Evolutionary conservation across 1,284 basidiomycete species (phyloP), one percentile per base, ranked within the genome.

Genomic region (Apiotrichum domesticum): DNA sequence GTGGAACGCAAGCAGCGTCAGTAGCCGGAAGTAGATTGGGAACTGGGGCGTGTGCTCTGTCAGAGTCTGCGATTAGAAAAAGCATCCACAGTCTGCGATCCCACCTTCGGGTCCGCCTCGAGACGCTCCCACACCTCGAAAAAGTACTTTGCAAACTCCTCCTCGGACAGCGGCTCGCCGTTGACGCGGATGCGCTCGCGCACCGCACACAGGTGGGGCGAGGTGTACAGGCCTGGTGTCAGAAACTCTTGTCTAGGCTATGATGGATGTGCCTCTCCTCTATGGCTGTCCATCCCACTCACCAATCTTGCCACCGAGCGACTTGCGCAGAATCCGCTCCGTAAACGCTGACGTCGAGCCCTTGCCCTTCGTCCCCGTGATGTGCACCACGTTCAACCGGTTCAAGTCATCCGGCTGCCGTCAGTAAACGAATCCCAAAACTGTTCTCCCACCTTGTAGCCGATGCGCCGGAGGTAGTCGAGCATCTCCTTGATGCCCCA

Each of bases 301-400:
- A 69, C 70, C 71, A 35, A 73, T 69, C 53, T 63, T 69, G 45
- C 66, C 64, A 21, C 47, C 48, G 37, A 74, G 51, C 59, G 71
- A 67, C 6, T 64, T 58, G 52, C 75, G 60, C 34, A 76, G 61
- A 21, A 76, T 69, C 8, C 71, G 63, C 61, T 90, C 86, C 3
- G 84, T 83, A 67, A 98, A 98, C 2, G 96, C 95, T 57, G 89
- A 91, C 0, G 96, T 96, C 3, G 93, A 98, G 3, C 96, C 96
- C 74, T 99, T 99, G 46, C 96, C 96, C 77, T 99, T 99, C 4
- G 96, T 99, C 3, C 96, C 96, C 11, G 96, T 95, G 68, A 99
- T 87, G 78, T 99, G 96, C 37, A 98, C 84, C 55, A 94, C 91
- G 74, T 98, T 96, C 61, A 98, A 80, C 48, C 78, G 78, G 74